Base-by-base conservation (phyloP, 75 land plant species). In the Larix kaempferi region DNA sequence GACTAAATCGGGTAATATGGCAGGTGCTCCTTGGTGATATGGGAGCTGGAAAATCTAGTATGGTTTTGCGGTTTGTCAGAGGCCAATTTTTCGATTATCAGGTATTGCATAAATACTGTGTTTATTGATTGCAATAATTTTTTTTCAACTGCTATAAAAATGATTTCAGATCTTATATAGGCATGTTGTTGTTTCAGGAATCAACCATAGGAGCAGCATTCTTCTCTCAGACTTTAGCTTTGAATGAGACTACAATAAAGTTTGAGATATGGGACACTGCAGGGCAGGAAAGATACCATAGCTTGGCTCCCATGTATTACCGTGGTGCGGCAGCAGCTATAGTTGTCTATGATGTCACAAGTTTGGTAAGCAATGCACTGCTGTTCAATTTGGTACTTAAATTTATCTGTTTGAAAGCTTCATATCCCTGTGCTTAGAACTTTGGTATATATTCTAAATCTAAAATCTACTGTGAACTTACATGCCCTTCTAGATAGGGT, bases 251-350 rank as follows among this genome's bases (percentile, higher is more conserved):
- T 6, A 94, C 92, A 56, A 91, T 96, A 7, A 96, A 95, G 64
- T 96, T 95, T 83, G 99, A 96, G 78, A 96, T 96, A 13, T 96
- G 98, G 99, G 99, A 96, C 79, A 96, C 99, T 29, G 99, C 99
- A 22, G 99, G 99, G 14, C 99, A 96, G 78, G 99, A 96, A 80
- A 84, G 99, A 80, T 96, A 96, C 82, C 99, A 98, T 77, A 96
- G 99, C 57, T 86, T 96, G 83, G 99, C 99, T 59, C 99, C 99
- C 5, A 90, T 96, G 91, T 96, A 96, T 73, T 96, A 96, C 67
- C 79, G 99, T 71, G 98, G 98, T 74, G 99, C 99, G 69, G 95
- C 95, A 23, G 99, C 98, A 3, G 99, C 99, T 16, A 81, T 96
- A 5, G 82, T 96, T 76, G 99, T 92, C 2, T 96, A 85, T 81